A percentile compares a stretch with the other conserved stretches of the same genome.
Evolutionary conservation across 2,329 filamentous ascomycete species (phyloP).

Genomic region (Zymoseptoria passerinii): DNA sequence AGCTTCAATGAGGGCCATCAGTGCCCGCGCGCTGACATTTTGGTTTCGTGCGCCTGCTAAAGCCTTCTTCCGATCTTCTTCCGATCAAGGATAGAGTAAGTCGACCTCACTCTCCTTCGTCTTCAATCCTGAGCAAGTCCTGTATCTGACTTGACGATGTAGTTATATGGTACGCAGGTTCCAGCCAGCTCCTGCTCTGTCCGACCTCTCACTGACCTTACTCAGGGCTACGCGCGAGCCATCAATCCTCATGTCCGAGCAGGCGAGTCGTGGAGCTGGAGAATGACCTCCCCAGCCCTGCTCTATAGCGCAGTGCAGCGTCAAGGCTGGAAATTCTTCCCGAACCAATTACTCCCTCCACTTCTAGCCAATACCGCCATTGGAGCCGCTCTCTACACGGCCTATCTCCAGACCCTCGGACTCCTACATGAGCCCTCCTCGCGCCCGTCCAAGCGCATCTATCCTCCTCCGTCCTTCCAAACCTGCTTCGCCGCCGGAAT

Average conservation of each 20-base stretch:
- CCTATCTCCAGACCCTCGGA: conserved; percentile 63
- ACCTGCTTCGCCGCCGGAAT: conserved; percentile 64
- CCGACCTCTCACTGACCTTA: neutral
- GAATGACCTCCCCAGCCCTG: conserved; percentile 61
- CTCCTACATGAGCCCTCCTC: conserved; percentile 58
- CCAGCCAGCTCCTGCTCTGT: neutral
- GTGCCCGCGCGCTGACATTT: conserved; percentile 75
- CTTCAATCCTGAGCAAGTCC: neutral
- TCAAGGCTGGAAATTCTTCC: conserved; percentile 67
- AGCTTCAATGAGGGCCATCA: conserved; percentile 73
- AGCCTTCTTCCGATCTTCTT: conserved; percentile 90
- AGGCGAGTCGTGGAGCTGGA: conserved; percentile 49
- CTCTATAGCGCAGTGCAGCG: conserved; percentile 58
- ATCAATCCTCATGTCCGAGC: conserved; percentile 50
- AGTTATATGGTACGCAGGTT: conserved; percentile 43
- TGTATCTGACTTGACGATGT: conserved; percentile 6
- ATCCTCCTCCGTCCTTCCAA: conserved; percentile 56
- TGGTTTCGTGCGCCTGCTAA: conserved; percentile 89
- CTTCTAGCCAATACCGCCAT: conserved; percentile 66
- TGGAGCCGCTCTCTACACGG: conserved; percentile 66
- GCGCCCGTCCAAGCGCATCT: conserved; percentile 53
- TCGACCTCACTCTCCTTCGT: conserved; percentile 13
- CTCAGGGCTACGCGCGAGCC: conserved; percentile 52
- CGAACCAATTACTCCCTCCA: conserved; percentile 68
- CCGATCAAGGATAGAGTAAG: conserved; percentile 78